Evolutionary conservation across 2,329 filamentous ascomycete species (phyloP).

Genomic region (Fusarium sp.): DNA sequence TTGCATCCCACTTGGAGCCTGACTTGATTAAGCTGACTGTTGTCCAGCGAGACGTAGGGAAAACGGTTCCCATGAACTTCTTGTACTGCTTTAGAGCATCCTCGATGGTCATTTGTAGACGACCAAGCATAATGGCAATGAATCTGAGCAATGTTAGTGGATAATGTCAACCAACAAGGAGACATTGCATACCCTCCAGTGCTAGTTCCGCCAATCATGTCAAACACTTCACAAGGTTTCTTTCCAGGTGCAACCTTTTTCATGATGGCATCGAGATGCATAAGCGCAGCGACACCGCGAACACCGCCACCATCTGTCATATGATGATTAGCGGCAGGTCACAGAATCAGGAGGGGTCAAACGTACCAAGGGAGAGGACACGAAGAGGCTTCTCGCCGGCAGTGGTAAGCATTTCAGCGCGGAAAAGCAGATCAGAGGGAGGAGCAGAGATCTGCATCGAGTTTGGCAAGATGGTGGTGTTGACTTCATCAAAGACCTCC

Average conservation of each 20-base stretch:
- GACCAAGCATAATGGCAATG: neutral
- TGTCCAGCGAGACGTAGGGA: neutral
- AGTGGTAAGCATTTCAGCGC: neutral
- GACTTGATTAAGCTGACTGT: neutral
- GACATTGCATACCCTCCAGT: neutral
- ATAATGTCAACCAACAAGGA: too few relatives aligned
- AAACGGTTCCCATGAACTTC: neutral
- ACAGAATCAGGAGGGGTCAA: too few relatives aligned
- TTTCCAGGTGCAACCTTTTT: neutral
- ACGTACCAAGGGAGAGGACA: neutral
- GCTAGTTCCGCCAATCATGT: neutral
- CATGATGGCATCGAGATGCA: neutral
- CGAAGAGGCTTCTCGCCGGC: neutral
- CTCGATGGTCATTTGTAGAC: neutral
- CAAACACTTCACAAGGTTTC: neutral
- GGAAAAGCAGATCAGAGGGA: neutral
- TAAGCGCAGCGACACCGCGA: neutral
- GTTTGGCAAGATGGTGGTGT: neutral
- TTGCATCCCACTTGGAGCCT: neutral
- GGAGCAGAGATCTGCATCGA: neutral
- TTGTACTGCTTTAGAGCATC: neutral
- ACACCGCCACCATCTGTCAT: neutral
- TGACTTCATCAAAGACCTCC: neutral
- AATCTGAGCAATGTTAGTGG: neutral
- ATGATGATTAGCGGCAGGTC: neutral